These are phyloP conservation scores for Tolypocladium tropicale DNA, from an alignment of 2,329 filamentous ascomycete species.

Conservation along the genomic window DNA sequence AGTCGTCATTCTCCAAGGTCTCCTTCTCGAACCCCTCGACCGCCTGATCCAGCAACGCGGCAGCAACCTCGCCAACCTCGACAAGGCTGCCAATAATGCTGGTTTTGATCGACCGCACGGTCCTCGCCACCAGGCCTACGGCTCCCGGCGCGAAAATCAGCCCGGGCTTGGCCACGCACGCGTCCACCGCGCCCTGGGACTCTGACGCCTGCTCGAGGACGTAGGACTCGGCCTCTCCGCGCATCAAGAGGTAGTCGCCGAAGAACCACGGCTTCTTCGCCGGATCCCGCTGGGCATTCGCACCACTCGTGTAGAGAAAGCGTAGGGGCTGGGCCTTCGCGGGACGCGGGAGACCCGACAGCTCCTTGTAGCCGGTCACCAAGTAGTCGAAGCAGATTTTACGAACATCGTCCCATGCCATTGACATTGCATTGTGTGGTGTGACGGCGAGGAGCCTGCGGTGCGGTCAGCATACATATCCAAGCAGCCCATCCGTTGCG, in stretches of 20 bases:
- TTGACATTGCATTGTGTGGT: slow-evolving; percentile 19
- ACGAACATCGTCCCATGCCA: slow-evolving; percentile 23
- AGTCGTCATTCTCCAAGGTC: slow-evolving; percentile 29
- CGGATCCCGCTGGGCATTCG: slow-evolving; percentile 30
- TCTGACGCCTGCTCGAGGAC: slow-evolving; percentile 30
- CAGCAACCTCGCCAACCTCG: slow-evolving; percentile 24
- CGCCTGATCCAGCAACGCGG: slow-evolving; percentile 32
- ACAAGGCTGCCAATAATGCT: slow-evolving; percentile 19
- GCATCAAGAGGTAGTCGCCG: slow-evolving; percentile 31
- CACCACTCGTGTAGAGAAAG: slow-evolving; percentile 40
- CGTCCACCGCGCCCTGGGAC: slow-evolving; percentile 25
- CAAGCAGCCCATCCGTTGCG: too few relatives aligned
- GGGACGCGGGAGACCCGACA: slow-evolving; percentile 19
- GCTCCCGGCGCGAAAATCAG: slow-evolving; percentile 19
- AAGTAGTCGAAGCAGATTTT: slow-evolving; percentile 29
- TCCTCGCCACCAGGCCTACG: background rate
- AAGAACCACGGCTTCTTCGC: slow-evolving; percentile 27
- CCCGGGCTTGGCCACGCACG: slow-evolving; percentile 30
- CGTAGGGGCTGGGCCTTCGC: slow-evolving; percentile 23
- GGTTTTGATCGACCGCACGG: background rate
- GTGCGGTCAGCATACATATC: background rate
- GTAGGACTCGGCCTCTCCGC: slow-evolving; percentile 35
- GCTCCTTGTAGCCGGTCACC: slow-evolving; percentile 20
- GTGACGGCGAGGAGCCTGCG: slow-evolving; percentile 30
- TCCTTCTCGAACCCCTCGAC: slow-evolving; percentile 36